Evolutionary conservation across 352 stramenopile species (phyloP), one percentile per base, ranked within the genome.

Genomic region (Globisporangium orthogonon): DNA sequence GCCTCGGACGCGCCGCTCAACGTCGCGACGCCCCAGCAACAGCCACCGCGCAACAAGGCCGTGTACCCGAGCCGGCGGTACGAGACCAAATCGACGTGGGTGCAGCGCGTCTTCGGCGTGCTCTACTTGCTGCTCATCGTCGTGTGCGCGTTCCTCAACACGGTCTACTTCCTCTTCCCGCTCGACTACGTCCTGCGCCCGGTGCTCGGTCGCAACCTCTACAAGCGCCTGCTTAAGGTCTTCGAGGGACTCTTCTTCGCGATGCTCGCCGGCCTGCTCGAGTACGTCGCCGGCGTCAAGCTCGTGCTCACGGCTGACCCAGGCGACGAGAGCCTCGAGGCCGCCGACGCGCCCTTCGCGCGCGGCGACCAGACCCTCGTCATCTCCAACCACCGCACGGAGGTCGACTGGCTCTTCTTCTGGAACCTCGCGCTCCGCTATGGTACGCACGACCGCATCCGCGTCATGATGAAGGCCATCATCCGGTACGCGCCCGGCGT

Each of bases 321-420:
- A n/a, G 47, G 60, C 31, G 60, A 61, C 37, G 67, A 56, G 33
- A 63, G 56, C 23, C 51, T 63, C 50, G 69, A 85, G 1, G 48
- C 57, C 9, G 9, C n/a, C 0, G 49, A 62, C 29, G 43, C 75
- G n/a, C 49, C 64, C 7, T 89, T 91, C 55, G 17, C 62, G 2
- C 37, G 48, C 1, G 39, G 67, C 5, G 77, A 91, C 39, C 68
- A 80, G 28, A 68, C 84, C 33, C 63, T 91, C 47, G 50, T 91
- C 30, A 71, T 94, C 44, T 85, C 65, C 53, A 94, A 91, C 66
- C 81, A 91, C 57, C 79, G 83, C 43, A 90, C 74, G 3, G 83
- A 91, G 63, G 73, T 91, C 52, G 81, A 94, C 67, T 90, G 83
- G 81, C 62, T 94, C 50, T 89, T 91, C 64, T 86, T 89, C 52